Evolutionary conservation across 2,329 filamentous ascomycete species (phyloP).

Genomic region (Alternaria solani): DNA sequence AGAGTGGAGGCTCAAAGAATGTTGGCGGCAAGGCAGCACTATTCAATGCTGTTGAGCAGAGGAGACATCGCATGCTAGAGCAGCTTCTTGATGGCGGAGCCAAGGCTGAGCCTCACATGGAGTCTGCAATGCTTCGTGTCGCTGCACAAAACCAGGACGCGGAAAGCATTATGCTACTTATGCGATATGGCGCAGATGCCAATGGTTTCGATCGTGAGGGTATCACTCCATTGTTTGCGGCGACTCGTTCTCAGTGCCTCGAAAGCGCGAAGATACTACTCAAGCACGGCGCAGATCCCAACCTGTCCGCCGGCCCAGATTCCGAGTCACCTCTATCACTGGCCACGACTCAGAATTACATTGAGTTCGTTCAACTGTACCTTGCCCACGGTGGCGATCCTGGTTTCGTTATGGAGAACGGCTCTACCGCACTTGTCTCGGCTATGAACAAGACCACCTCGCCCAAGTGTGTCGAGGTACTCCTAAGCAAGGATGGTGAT

Average conservation of each 20-base stretch:
- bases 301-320: constrained; percentile 52
- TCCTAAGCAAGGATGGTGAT: constrained; percentile 68
- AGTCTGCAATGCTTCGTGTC: constrained; percentile 43
- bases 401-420: constrained; percentile 62
- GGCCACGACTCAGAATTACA: constrained; percentile 61
- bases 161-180: constrained; percentile 38
- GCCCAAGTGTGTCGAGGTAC: constrained; percentile 63
- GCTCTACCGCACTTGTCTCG: constrained; percentile 68
- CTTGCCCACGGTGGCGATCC: constrained; percentile 69
- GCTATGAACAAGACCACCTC: constrained; percentile 68
- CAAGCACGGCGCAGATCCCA: constrained; percentile 35
- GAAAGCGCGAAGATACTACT: constrained; percentile 57
- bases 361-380: constrained; percentile 66
- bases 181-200: constrained; percentile 42
- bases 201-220: constrained; percentile 43
- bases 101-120: constrained; percentile 37
- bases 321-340: constrained; percentile 64
- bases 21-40: constrained; percentile 48
- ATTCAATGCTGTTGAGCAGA: constrained; percentile 65
- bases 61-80: constrained; percentile 67
- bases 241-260: constrained; percentile 38
- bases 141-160: constrained; percentile 43
- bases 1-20: constrained; percentile 35
- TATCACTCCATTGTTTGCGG: constrained; percentile 39
- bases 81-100: constrained; percentile 46